Conservation (phyloP, 1,284 basidiomycete genomes). For the Fomes fomentarius region DNA sequence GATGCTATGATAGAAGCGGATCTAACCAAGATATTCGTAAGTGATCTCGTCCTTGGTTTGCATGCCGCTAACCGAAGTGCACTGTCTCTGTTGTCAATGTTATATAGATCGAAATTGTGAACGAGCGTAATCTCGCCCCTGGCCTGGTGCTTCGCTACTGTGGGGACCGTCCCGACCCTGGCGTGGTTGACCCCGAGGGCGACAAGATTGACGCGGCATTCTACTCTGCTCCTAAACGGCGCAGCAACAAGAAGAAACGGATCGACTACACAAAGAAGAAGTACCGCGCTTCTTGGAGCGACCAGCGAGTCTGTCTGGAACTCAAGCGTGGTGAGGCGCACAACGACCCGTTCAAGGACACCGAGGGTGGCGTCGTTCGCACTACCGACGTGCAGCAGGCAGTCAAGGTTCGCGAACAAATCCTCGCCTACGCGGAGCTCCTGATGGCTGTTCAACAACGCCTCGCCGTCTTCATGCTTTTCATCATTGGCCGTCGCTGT, state of each 20-base stretch:
- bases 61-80: no score
- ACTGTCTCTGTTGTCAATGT: no score
- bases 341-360: background rate
- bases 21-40: no score
- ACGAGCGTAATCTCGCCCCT: background rate
- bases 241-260: no score
- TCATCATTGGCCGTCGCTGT: background rate
- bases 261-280: no score
- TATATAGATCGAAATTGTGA: background rate
- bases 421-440: background rate
- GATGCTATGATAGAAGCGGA: no score
- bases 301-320: no score
- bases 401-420: background rate
- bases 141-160: background rate
- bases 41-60: no score
- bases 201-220: background rate
- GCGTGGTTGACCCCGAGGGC: background rate
- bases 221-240: no score
- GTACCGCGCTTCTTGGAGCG: no score
- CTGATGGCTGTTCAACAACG: constrained; percentile 6
- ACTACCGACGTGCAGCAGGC: background rate
- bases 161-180: background rate
- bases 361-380: background rate
- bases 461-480: constrained; percentile 4
- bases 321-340: no score